Percentiles rank a stretch among this genome's conserved stretches.
Evolutionary conservation across 1,284 basidiomycete genomes (phyloP).

Genomic region (Moesziomyces parantarcticus): DNA sequence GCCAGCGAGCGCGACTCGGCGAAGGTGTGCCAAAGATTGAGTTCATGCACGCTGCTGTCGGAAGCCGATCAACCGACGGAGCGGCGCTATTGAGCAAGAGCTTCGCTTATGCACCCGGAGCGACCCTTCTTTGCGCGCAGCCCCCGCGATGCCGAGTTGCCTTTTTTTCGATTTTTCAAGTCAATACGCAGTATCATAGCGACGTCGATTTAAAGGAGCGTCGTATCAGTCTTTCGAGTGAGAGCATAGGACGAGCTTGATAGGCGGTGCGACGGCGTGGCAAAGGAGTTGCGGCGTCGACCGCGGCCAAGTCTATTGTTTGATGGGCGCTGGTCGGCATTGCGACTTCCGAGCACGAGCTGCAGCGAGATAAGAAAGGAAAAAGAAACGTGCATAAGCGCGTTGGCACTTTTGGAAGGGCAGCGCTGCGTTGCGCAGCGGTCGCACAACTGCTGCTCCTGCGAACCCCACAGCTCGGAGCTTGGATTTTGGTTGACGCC

Average conservation of each 20-base stretch:
- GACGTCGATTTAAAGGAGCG: too few relatives aligned
- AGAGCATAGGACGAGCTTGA: too few relatives aligned
- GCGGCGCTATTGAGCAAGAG: conserved; percentile 7
- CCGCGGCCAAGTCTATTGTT: too few relatives aligned
- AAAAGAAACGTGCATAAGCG: background rate
- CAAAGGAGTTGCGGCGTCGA: too few relatives aligned
- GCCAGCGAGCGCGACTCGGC: background rate
- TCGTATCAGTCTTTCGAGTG: too few relatives aligned
- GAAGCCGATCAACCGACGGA: conserved; percentile 35
- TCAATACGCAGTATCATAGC: too few relatives aligned
- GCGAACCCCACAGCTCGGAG: background rate
- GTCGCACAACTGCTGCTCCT: background rate
- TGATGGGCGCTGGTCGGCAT: too few relatives aligned
- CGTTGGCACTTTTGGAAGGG: conserved; percentile 1
- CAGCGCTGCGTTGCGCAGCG: background rate
- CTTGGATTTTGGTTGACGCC: conserved; percentile 1
- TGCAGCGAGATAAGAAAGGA: too few relatives aligned
- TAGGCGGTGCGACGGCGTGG: too few relatives aligned
- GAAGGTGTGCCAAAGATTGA: background rate
- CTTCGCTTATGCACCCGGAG: conserved; percentile 21
- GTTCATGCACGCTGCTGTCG: conserved; percentile 23
- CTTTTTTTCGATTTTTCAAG: too few relatives aligned
- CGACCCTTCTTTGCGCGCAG: conserved; percentile 3
- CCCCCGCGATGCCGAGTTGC: conserved; percentile 4
- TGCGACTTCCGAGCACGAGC: too few relatives aligned